These are phyloP conservation scores for Citrus inodora DNA, from an alignment of 345 rosid species.

Conservation along the genomic window DNA sequence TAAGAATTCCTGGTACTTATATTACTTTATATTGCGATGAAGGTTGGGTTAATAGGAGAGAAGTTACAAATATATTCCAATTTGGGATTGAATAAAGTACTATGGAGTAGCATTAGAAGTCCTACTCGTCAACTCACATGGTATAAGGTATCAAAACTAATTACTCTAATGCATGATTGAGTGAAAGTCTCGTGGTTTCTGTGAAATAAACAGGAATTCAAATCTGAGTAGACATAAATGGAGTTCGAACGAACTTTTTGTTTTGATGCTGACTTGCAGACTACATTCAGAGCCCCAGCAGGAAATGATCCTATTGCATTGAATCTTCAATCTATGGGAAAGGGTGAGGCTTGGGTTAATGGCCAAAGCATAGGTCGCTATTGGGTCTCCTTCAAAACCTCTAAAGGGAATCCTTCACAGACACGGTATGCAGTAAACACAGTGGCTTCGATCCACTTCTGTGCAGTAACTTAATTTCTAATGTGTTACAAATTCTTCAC, in stretches of 20 bases:
- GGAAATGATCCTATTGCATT: conserved; percentile 49
- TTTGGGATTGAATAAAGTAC: conserved; percentile 22
- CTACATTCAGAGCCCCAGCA: conserved; percentile 41
- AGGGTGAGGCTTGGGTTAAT: conserved; percentile 70
- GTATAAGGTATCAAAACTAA: conserved; percentile 49
- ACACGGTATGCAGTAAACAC: conserved; percentile 27
- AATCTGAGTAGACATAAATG: neutral
- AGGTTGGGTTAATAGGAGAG: conserved; percentile 60
- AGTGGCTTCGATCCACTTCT: neutral
- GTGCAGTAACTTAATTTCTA: neutral
- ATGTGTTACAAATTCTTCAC: neutral
- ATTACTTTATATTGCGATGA: neutral
- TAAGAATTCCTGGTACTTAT: neutral
- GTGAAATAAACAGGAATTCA: neutral
- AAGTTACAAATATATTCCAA: conserved; percentile 31
- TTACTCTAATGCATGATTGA: neutral
- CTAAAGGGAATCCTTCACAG: conserved; percentile 50
- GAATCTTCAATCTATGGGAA: conserved; percentile 61
- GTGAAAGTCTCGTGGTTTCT: neutral
- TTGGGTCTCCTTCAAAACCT: conserved; percentile 53
- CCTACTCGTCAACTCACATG: conserved; percentile 34
- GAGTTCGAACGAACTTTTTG: neutral
- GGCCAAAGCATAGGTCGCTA: conserved; percentile 62
- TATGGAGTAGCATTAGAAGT: conserved; percentile 31
- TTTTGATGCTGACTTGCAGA: conserved; percentile 29